Evolutionary conservation across 192 early-diverging fungal species (phyloP).

Genomic region (Gaertneriomyces sp.): DNA sequence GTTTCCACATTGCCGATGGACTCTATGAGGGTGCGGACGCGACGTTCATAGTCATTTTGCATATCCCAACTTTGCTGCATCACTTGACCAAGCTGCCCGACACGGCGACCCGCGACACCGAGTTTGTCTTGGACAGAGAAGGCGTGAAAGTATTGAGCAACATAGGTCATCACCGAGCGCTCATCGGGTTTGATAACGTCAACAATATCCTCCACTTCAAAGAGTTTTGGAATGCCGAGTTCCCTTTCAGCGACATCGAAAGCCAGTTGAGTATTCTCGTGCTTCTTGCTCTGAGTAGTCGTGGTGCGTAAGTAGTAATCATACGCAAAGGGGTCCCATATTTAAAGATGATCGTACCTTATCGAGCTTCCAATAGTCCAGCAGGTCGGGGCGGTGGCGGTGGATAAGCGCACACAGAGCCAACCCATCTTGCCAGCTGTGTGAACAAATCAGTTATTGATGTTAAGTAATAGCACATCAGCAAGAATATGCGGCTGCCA

Average conservation of each 20-base stretch:
- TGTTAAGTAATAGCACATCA: background rate
- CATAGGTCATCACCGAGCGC: slow-evolving; percentile 95
- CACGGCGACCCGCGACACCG: slow-evolving; percentile 84
- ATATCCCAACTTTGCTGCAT: slow-evolving; percentile 88
- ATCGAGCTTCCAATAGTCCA: slow-evolving; percentile 84
- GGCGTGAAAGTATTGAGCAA: slow-evolving; percentile 97
- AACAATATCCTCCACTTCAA: slow-evolving; percentile 94
- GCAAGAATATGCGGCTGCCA: background rate
- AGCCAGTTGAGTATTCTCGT: slow-evolving; percentile 85
- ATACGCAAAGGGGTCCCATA: background rate
- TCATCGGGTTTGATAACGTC: slow-evolving; percentile 94
- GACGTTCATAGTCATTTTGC: slow-evolving; percentile 88
- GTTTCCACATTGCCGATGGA: slow-evolving; percentile 59
- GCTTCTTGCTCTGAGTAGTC: slow-evolving; percentile 52
- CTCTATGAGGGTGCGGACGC: slow-evolving; percentile 72
- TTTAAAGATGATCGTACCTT: slow-evolving; percentile 42
- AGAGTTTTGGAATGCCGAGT: slow-evolving; percentile 85
- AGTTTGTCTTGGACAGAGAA: slow-evolving; percentile 86
- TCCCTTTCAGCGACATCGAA: slow-evolving; percentile 91
- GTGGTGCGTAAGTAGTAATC: background rate
- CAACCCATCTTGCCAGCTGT: slow-evolving; percentile 86
- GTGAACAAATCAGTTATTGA: slow-evolving; percentile 6
- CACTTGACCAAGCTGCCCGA: slow-evolving; percentile 80
- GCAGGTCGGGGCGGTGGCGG: slow-evolving; percentile 90
- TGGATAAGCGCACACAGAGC: slow-evolving; percentile 96